Percentiles rank a stretch among this genome's conserved stretches.
These are phyloP conservation scores for Trichoderma koningii DNA, from an alignment of 2,329 filamentous ascomycete genomes.

Conservation along the genomic window DNA sequence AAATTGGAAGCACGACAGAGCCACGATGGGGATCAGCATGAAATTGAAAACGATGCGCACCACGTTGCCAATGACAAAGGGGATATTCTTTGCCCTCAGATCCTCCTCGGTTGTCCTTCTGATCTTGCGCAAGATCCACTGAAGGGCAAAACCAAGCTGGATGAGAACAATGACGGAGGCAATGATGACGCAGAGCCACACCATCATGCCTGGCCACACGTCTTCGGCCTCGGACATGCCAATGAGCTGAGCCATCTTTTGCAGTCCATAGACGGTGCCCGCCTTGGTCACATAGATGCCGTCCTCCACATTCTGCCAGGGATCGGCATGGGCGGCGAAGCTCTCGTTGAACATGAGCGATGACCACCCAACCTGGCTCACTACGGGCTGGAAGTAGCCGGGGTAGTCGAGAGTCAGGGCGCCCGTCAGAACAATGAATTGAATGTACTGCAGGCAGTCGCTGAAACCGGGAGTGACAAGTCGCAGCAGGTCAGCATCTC, in stretches of 20 bases:
- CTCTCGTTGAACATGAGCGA: slow-evolving; percentile 90
- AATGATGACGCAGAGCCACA: slow-evolving; percentile 83
- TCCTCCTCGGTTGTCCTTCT: slow-evolving; percentile 80
- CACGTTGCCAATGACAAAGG: slow-evolving; percentile 77
- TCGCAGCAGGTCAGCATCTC: slow-evolving; percentile 86
- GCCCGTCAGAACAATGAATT: slow-evolving; percentile 88
- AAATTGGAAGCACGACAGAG: slow-evolving; percentile 88
- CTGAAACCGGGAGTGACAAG: slow-evolving; percentile 95
- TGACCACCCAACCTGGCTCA: slow-evolving; percentile 88
- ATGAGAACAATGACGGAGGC: slow-evolving; percentile 66
- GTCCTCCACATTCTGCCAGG: slow-evolving; percentile 70
- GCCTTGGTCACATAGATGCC: slow-evolving; percentile 83
- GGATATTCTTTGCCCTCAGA: slow-evolving; percentile 84
- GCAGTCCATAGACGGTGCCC: slow-evolving; percentile 81
- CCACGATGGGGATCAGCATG: slow-evolving; percentile 82
- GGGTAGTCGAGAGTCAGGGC: slow-evolving; percentile 85
- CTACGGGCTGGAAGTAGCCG: slow-evolving; percentile 88
- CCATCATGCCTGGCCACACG: slow-evolving; percentile 90
- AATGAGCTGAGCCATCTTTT: slow-evolving; percentile 75
- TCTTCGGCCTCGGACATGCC: slow-evolving; percentile 77
- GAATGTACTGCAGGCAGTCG: slow-evolving; percentile 95
- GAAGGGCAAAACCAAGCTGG: slow-evolving; percentile 73
- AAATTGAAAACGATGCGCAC: slow-evolving; percentile 90
- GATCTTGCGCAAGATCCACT: slow-evolving; percentile 74
- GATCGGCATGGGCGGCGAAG: slow-evolving; percentile 70